These are phyloP conservation scores for Trypanosoma rangeli DNA, from an alignment of 208 protist genomes.

Conservation along the genomic window DNA sequence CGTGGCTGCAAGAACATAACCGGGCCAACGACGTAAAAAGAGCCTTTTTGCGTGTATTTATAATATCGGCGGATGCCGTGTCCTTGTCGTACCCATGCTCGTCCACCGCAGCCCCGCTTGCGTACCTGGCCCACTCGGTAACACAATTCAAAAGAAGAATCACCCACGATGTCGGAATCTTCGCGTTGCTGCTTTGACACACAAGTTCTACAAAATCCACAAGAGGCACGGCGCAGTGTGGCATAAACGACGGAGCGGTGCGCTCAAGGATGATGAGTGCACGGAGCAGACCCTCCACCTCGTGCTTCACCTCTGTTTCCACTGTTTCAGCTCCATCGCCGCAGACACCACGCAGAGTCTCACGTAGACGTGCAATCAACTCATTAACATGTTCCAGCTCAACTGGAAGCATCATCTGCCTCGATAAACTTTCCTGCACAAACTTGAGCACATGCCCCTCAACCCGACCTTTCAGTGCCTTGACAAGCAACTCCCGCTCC, in stretches of 20 bases:
- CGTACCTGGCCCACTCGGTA: constrained; percentile 31
- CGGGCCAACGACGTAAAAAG: constrained; percentile 16
- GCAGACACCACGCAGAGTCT: constrained; percentile 10
- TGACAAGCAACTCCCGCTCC: constrained; percentile 38
- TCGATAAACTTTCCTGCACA: constrained; percentile 41
- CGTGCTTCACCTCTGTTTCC: constrained; percentile 4
- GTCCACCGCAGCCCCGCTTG: background rate
- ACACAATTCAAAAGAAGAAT: constrained; percentile 34
- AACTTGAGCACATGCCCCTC: constrained; percentile 38
- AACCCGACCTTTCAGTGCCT: constrained; percentile 50
- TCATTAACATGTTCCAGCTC: constrained; percentile 43
- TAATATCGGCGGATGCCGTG: background rate
- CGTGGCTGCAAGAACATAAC: constrained; percentile 23
- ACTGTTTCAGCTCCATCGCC: background rate
- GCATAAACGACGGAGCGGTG: constrained; percentile 34
- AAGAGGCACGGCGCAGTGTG: constrained; percentile 20
- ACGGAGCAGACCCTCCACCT: constrained; percentile 41
- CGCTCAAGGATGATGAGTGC: constrained; percentile 43
- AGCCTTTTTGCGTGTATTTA: constrained; percentile 4
- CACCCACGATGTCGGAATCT: constrained; percentile 27
- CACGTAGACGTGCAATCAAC: constrained; percentile 35
- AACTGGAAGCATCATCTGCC: constrained; percentile 45
- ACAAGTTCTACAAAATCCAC: constrained; percentile 32
- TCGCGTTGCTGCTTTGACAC: constrained; percentile 11
- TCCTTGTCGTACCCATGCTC: background rate